Percentiles rank a stretch among this genome's conserved stretches.
These are phyloP conservation scores for Aspergillus latus DNA, from an alignment of 2,329 filamentous ascomycete genomes.

Conservation along the genomic window DNA sequence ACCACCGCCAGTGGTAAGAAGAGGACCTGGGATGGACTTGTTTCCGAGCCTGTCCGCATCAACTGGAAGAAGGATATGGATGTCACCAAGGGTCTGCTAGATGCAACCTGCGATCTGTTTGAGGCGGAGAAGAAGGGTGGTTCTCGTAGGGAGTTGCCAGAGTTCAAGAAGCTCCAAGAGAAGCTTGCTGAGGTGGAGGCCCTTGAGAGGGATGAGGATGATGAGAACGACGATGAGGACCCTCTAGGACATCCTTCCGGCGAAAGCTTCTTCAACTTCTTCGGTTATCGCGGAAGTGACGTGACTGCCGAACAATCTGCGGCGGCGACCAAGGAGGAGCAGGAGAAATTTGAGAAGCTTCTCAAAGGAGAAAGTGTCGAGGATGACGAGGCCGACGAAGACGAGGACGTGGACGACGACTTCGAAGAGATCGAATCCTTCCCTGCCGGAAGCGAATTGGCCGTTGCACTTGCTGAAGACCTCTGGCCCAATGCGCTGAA, in stretches of 20 bases:
- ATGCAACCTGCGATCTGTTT: constrained; percentile 68
- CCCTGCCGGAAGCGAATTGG: constrained; percentile 80
- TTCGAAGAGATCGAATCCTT: constrained; percentile 78
- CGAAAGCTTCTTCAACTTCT: constrained; percentile 84
- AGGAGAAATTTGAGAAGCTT: constrained; percentile 55
- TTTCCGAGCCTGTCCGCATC: constrained; percentile 86
- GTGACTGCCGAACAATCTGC: constrained; percentile 71
- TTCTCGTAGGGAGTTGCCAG: constrained; percentile 52
- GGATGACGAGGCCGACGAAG: constrained; percentile 44
- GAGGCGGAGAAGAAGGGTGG: constrained; percentile 58
- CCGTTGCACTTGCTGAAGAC: constrained; percentile 78
- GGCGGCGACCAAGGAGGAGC: constrained; percentile 60
- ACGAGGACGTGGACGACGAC: constrained; percentile 60
- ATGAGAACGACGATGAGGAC: constrained; percentile 34
- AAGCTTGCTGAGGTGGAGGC: constrained; percentile 47
- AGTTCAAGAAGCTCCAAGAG: constrained; percentile 55
- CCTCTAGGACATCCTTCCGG: constrained; percentile 57
- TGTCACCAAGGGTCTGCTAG: constrained; percentile 75
- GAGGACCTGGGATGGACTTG: constrained; percentile 71
- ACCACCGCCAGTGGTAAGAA: constrained; percentile 42
- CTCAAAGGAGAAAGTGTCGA: constrained; percentile 54
- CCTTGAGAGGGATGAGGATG: constrained; percentile 32
- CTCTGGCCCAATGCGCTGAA: constrained; percentile 84
- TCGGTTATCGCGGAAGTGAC: constrained; percentile 72
- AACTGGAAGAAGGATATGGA: constrained; percentile 86